These are phyloP conservation scores for Pythium volutum DNA, from an alignment of 352 stramenopile species.

Conservation along the genomic window DNA sequence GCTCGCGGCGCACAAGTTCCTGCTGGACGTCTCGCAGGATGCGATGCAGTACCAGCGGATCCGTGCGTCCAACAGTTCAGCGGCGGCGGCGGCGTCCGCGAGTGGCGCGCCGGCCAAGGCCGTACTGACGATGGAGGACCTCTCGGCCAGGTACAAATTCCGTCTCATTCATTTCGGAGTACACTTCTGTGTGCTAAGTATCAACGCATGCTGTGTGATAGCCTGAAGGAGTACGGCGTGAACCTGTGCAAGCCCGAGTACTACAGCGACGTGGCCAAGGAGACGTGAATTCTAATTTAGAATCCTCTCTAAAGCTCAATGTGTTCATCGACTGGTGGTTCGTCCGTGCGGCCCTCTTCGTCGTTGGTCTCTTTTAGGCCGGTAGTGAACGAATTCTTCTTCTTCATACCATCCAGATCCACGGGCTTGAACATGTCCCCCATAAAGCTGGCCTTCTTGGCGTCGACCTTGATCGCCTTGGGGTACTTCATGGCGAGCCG, in stretches of 20 bases:
- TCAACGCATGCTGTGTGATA: slow-evolving; percentile 15
- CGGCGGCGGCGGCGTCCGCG: slow-evolving; percentile 10
- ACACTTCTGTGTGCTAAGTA: too few relatives aligned
- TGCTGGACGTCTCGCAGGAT: slow-evolving; percentile 76
- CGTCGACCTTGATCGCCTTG: slow-evolving; percentile 45
- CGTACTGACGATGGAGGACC: slow-evolving; percentile 76
- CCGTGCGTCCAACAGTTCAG: slow-evolving; percentile 32
- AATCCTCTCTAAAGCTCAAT: slow-evolving; percentile 31
- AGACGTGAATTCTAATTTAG: not conserved
- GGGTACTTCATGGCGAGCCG: slow-evolving; percentile 60
- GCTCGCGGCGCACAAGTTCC: slow-evolving; percentile 74
- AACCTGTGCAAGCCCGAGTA: slow-evolving; percentile 83
- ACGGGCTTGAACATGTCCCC: slow-evolving; percentile 35
- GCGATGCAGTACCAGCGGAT: slow-evolving; percentile 79
- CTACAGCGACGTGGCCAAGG: slow-evolving; percentile 47
- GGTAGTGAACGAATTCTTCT: slow-evolving; percentile 23
- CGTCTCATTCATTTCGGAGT: too few relatives aligned
- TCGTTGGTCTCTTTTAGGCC: slow-evolving; percentile 13
- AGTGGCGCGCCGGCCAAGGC: slow-evolving; percentile 20
- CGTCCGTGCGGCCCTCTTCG: slow-evolving; percentile 15
- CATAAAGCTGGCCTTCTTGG: slow-evolving; percentile 52
- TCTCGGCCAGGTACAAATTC: slow-evolving; percentile 41
- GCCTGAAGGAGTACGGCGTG: slow-evolving; percentile 77
- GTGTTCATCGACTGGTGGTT: slow-evolving; percentile 33
- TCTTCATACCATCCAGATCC: slow-evolving; percentile 1